Base-by-base conservation (phyloP, 306 rosid species). In the Crotalaria pallida region DNA sequence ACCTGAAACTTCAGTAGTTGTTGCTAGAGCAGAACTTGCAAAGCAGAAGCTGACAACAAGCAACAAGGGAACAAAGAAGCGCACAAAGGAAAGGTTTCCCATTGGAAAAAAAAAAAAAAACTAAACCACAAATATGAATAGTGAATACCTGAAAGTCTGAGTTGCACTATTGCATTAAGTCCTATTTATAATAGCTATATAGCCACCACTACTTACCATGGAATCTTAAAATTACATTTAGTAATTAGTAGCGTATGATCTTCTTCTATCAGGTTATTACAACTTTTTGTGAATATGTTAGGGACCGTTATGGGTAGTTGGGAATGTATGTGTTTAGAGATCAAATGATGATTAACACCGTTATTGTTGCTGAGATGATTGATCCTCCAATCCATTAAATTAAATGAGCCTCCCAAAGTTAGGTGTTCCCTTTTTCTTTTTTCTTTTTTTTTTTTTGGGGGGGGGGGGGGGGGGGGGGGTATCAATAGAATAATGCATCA, bases 1-100 rank as follows among this genome's bases (percentile, higher is more conserved):
- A 80, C 84, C 84, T 80, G 79, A 59, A 68, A 67, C 29, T 27
- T 64, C 3, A 70, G 77, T 57, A 70, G 77, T 57, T 64, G 69
- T n/a, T 38, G 58, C 38, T 44, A 59, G 13, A 55, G 56, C 77
- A 53, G 80, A 56, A 26, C 15, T 18, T 18, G 67, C 69, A 64
- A 0, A 58, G 17, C 2, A 75, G 29, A 76, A 70, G 65, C 51
- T 65, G 6, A 34, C 50, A 23, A 51, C 9, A 24, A 80, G 77
- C 38, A 76, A 38, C 29, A 80, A 38, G 18, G 71, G 73, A 45
- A 79, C 18, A 29, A 24, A 76, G 18, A 69, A 49, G 67, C 31
- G 55, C 56, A 61, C 5, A 16, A 73, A 2, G n/a, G 65, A 80
- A 57, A 40, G 2, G 0, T 23, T 79, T 57, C 50, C 10, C 83